Base-by-base conservation (phyloP, 2,329 filamentous ascomycete genomes). In the Hymenoscyphus infarciens region DNA sequence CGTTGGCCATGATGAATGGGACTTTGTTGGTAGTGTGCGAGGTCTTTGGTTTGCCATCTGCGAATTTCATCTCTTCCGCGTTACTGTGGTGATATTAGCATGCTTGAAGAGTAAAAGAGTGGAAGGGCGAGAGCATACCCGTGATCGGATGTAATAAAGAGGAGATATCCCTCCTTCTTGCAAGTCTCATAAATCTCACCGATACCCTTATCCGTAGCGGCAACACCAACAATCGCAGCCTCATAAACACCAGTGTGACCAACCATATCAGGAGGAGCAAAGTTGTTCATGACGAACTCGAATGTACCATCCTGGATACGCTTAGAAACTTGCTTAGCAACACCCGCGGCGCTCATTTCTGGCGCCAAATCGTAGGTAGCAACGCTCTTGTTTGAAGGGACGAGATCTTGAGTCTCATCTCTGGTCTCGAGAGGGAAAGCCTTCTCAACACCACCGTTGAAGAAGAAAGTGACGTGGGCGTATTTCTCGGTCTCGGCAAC, bases 211-310 rank as follows among this genome's bases (percentile, higher is more conserved):
- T 99, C 95, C 13, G 95, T 99, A 69, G 94, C 88, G 69, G 87
- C 83, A 70, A 89, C 89, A 71, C 88, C 95, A 73, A 95, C 75
- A 66, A 99, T 88, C 62, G 95, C 95, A 33, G 95, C 94, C 72
- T 98, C 89, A 79, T 98, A 98, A 64, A 97, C 92, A 75, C 95
- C 95, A 11, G 95, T 99, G 82, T 99, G 95, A 70, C 95, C 95
- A 68, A 99, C 95, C 95, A 99, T 99, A 80, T 99, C 95, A 19
- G 95, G 95, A 52, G 95, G 95, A 52, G 95, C 95, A 79, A 99
- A 98, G 87, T 99, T 99, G 87, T 98, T 97, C 95, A 99, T 99
- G 77, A 99, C 83, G 75, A 99, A 98, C 74, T 95, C 92, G 79
- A 93, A 97, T 75, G 90, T 87, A 74, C 89, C 86, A 77, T 96